Conservation (phyloP, 2,329 filamentous ascomycete species). For the Colletotrichum sp. region DNA sequence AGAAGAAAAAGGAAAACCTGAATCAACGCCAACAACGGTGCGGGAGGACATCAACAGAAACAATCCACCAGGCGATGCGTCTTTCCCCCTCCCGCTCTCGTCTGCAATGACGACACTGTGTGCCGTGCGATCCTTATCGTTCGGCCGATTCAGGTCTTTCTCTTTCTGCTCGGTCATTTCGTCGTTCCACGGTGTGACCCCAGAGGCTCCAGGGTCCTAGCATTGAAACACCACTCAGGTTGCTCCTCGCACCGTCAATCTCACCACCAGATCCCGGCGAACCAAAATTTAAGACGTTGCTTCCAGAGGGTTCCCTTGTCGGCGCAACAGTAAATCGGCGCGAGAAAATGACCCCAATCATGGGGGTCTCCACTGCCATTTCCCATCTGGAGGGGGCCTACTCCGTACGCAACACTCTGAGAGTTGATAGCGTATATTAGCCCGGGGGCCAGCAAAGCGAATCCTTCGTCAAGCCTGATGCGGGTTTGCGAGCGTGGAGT, state of each 20-base stretch:
- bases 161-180: constrained; percentile 10
- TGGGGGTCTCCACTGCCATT: constrained; percentile 16
- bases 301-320: neutral
- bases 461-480: neutral
- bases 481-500: neutral
- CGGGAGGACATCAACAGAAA: neutral
- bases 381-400: neutral
- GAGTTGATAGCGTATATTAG: neutral
- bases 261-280: neutral
- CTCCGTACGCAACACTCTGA: neutral
- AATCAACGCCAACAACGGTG: neutral
- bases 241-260: neutral
- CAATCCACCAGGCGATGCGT: neutral
- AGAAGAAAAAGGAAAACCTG: neutral
- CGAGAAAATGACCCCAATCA: constrained; percentile 15
- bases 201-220: neutral
- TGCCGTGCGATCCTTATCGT: neutral
- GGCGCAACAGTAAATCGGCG: neutral
- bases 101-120: neutral
- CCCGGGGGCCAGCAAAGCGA: neutral
- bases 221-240: neutral
- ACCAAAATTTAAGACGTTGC: neutral
- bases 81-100: neutral
- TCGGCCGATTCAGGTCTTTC: constrained; percentile 7
- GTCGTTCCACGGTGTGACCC: constrained; percentile 6